Evolutionary conservation across 805 yeast species (phyloP), one percentile per base, ranked within the genome.

Genomic region (Wickerhamiella musiphila): DNA sequence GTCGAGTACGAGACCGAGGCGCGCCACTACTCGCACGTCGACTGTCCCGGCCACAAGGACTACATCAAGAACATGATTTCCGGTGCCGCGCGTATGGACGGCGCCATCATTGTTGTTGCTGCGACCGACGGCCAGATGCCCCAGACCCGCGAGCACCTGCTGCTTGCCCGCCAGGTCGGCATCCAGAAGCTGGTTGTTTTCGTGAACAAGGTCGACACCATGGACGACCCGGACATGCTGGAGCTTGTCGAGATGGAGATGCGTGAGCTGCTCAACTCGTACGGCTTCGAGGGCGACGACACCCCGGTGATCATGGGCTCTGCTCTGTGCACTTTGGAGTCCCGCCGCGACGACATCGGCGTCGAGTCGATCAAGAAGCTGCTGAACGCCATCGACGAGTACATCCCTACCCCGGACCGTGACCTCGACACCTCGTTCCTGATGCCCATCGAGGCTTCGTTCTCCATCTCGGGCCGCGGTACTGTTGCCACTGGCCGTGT

Each of bases 111-210:
- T 64, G 96, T 86, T 41, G 96, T 90, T 59, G 98, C 96, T 53
- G 98, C 98, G 42, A 68, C 94, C 36, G 98, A 90, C 55, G 98
- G 98, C 54, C 94, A 83, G 65, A 90, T 86, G 96, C 96, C 95
- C 55, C 98, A 90, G 68, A 90, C 98, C 48, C 81, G 96, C 68
- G 98, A 90, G 67, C 98, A 90, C 66, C 69, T 90, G 65, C 66
- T 90, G 60, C 74, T 90, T 53, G 98, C 98, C 43, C 82, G 96
- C 69, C 98, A 90, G 68, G 96, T 90, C 57, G 98, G 98, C 71
- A 94, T 90, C 46, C 93, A 86, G 65, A 72, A 83, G 63, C 71
- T 90, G 54, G 95, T 90, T 59, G 98, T 90, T 33, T 90, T 79
- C 50, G 96, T 90, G 39, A 90, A 90, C 78, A 90, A 90, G 68